These are phyloP conservation scores for Lactifluus pinguis DNA, from an alignment of 768 basidiomycete genomes.

Conservation along the genomic window DNA sequence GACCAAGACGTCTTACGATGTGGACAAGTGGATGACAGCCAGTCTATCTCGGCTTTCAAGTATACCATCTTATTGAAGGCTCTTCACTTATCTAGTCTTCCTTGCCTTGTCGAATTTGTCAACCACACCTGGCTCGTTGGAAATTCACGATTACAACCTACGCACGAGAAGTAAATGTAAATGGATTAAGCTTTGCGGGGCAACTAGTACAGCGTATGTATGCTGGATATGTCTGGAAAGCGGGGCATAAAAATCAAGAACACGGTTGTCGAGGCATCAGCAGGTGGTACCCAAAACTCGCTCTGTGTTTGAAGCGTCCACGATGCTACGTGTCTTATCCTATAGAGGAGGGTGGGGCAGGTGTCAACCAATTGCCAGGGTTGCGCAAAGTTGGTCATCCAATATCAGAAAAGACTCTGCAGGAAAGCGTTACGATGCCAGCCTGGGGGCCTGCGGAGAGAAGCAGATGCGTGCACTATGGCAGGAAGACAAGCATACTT, in stretches of 20 bases:
- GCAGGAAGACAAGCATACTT: not conserved
- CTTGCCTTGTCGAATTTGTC: not conserved
- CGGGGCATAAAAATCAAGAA: not conserved
- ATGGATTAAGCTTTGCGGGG: no score
- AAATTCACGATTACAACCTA: not conserved
- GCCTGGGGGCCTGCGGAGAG: not conserved
- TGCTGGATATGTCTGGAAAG: not conserved
- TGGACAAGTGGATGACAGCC: no score
- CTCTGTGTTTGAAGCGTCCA: not conserved
- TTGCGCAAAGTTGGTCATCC: not conserved
- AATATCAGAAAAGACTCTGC: not conserved
- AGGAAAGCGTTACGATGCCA: not conserved
- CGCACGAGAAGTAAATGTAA: no score
- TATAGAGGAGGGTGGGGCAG: not conserved
- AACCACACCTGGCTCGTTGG: not conserved
- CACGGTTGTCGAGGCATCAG: not conserved
- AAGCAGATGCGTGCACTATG: not conserved
- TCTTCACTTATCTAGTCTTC: not conserved
- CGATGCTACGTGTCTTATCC: not conserved
- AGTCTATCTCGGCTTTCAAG: no score
- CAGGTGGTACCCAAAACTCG: not conserved
- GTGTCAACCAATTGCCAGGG: not conserved
- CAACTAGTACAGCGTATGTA: not conserved
- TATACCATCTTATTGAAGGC: no score
- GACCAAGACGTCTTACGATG: constrained; percentile 37